Evolutionary conservation across 2,329 filamentous ascomycete species (phyloP).

Genomic region (Neopestalotiopsis sp.): DNA sequence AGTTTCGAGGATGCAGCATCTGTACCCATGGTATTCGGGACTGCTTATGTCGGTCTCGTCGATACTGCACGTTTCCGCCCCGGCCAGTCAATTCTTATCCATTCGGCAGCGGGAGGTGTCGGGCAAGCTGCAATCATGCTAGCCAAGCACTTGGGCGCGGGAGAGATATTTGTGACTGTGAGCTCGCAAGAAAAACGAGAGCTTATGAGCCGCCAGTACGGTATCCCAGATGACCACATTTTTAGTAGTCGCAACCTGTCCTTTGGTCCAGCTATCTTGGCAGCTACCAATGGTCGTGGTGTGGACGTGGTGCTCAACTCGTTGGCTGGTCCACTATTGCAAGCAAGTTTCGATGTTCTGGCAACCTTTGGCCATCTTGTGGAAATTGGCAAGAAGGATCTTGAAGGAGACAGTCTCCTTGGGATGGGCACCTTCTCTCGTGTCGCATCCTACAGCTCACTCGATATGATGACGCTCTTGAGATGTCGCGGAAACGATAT

Average conservation of each 20-base stretch:
- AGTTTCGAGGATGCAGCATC: constrained; percentile 27
- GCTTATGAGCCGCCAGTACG: background rate
- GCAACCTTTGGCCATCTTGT: constrained; percentile 3
- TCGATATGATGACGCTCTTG: too few species aligned
- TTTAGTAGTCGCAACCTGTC: background rate
- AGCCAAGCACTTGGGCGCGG: constrained; percentile 25
- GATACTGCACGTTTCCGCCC: constrained; percentile 31
- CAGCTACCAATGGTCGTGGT: background rate
- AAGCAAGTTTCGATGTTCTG: background rate
- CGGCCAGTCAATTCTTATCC: constrained; percentile 32
- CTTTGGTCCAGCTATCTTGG: background rate
- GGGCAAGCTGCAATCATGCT: constrained; percentile 29
- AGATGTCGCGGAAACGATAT: too few species aligned
- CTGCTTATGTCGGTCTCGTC: constrained; percentile 35
- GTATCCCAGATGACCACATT: background rate
- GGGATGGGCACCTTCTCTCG: too few species aligned
- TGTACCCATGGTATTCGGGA: constrained; percentile 32
- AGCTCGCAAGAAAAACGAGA: background rate
- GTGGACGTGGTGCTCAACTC: constrained; percentile 21
- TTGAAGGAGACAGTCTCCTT: too few species aligned
- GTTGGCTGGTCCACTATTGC: constrained; percentile 26
- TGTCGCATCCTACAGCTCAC: too few species aligned
- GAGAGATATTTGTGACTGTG: constrained; percentile 25
- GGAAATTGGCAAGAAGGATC: constrained; percentile 22
- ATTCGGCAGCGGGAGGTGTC: constrained; percentile 29